phyloP scores from a whole-genome alignment of 352 stramenopile species.

The Globisporangium heterothallicum region DNA sequence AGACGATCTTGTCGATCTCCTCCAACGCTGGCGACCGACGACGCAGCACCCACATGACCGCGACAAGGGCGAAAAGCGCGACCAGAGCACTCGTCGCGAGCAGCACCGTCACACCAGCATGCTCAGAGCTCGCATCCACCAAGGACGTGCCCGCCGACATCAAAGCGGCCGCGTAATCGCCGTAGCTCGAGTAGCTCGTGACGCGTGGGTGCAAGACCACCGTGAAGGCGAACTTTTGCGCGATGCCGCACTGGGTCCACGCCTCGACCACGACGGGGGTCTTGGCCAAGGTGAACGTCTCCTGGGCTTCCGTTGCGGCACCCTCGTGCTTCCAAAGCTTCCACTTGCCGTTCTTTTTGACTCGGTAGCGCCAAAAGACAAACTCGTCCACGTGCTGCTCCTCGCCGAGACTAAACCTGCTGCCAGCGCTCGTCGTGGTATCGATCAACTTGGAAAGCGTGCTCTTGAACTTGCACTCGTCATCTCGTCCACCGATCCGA shows the following conservation, averaged over 20 bases:
- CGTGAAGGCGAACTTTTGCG: slow-evolving; percentile 30
- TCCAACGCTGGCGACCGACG: slow-evolving; percentile 14
- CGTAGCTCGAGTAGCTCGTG: slow-evolving; percentile 40
- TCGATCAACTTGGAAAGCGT: slow-evolving; percentile 37
- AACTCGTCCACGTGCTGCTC: slow-evolving; percentile 30
- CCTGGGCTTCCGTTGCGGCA: slow-evolving; percentile 17
- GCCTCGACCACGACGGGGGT: slow-evolving; percentile 48
- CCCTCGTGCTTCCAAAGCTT: slow-evolving; percentile 32
- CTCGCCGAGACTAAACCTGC: slow-evolving; percentile 3
- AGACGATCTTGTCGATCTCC: slow-evolving; percentile 7
- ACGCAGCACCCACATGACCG: slow-evolving; percentile 31
- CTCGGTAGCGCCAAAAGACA: slow-evolving; percentile 61
- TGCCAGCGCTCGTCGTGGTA: slow-evolving; percentile 18
- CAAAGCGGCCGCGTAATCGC: not conserved
- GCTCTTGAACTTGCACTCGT: slow-evolving; percentile 25
- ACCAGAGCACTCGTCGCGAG: slow-evolving; percentile 15
- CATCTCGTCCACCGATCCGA: slow-evolving; percentile 21
- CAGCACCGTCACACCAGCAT: slow-evolving; percentile 17
- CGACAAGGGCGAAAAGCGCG: slow-evolving; percentile 34
- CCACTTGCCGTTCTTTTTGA: slow-evolving; percentile 33
- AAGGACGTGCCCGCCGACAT: slow-evolving; percentile 4
- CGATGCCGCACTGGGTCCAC: slow-evolving; percentile 49
- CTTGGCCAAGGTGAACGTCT: slow-evolving; percentile 20
- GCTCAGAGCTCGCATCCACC: slow-evolving; percentile 10
- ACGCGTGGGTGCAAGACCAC: slow-evolving; percentile 38